Percentiles rank a stretch among this genome's conserved stretches.
Conservation (phyloP, 2,329 filamentous ascomycete genomes). For the Microdochium nivale region DNA sequence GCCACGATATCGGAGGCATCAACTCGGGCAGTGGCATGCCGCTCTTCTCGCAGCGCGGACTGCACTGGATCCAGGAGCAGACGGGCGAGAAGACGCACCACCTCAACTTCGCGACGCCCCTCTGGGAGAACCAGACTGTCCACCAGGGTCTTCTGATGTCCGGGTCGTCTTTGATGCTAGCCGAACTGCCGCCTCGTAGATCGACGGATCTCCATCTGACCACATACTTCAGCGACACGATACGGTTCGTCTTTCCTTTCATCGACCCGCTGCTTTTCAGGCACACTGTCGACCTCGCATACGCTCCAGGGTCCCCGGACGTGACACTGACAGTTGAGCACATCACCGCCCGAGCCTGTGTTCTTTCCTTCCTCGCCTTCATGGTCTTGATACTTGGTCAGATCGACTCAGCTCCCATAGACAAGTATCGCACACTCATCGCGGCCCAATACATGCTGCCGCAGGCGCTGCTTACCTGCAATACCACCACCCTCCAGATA, state of each 20-base stretch:
- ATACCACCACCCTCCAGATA: constrained; percentile 33
- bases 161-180: background rate
- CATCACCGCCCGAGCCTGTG: constrained; percentile 29
- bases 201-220: constrained; percentile 19
- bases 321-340: constrained; percentile 16
- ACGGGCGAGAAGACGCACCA: constrained; percentile 28
- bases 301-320: constrained; percentile 17
- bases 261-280: constrained; percentile 37
- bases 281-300: constrained; percentile 35
- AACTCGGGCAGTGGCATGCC: constrained; percentile 39
- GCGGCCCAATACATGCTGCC: constrained; percentile 32
- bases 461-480: constrained; percentile 32
- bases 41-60: constrained; percentile 36
- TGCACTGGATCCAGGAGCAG: constrained; percentile 36
- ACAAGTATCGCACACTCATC: constrained; percentile 29
- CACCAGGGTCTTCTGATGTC: background rate
- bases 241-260: constrained; percentile 38
- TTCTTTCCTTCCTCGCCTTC: constrained; percentile 38
- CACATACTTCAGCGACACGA: constrained; percentile 21
- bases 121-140: constrained; percentile 2
- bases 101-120: constrained; percentile 12
- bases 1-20: constrained; percentile 35
- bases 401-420: constrained; percentile 13
- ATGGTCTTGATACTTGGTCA: constrained; percentile 14
- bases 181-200: constrained; percentile 27